Evolutionary conservation across 805 yeast species (phyloP), one percentile per base, ranked within the genome.

Genomic region (Geotrichum ghanense): DNA sequence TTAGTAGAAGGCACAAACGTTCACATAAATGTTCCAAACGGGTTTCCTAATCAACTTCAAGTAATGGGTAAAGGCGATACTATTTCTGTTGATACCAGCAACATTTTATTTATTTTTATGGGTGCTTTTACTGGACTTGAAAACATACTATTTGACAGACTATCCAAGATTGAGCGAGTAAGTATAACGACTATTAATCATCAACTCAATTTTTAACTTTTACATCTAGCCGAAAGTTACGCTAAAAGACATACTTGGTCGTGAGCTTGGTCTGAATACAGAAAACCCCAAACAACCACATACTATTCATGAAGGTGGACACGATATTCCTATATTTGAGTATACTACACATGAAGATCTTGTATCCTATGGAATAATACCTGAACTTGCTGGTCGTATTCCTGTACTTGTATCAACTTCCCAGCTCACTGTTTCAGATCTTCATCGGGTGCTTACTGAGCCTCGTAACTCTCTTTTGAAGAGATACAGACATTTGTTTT

Each of bases 71-170:
- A 62, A 50, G 69, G 63, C 2, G 78, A 75, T 41, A 61, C 68
- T 0, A 73, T 66, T 52, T 66, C 70, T 9, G 64, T 77, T 17
- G 79, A 77, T 50, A 77, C 82, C 0, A 70, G 76, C 2, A 74
- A 76, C 52, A 73, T 77, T 9, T 52, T 77, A 22, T 78, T 78
- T 55, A 70, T 78, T 43, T 60, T 75, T 5, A 75, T 76, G 75
- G 83, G 83, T 22, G 82, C 82, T 0, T 78, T 78, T 63, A 75
- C 75, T 12, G 81, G 81, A 2, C 59, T 78, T 34, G 81, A 76
- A 51, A 64, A 66, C 43, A 71, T 74, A 44, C 62, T 31, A 12
- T 31, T 76, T 20, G 64, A 66, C 1, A 61, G 63, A 23, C 65
- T 82, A 48, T 23, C 53, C 60, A 37, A 62, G 58, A 12, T 21